A percentile compares a stretch with the other conserved stretches of the same genome.
Evolutionary conservation across 1,139 yeast genomes (phyloP).

Genomic region (Sugiyamaella pinicola): DNA sequence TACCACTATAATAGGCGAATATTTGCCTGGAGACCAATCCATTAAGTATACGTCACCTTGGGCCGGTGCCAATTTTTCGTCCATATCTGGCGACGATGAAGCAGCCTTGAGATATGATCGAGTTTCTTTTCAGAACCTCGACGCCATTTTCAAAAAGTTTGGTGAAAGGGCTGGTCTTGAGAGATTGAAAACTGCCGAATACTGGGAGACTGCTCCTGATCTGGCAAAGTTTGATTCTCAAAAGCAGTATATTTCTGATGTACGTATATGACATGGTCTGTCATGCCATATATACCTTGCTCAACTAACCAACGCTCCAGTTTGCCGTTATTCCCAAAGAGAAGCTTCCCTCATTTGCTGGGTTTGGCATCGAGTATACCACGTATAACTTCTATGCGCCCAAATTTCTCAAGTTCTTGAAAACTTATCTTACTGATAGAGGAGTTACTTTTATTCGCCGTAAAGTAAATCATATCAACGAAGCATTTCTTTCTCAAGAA

Average conservation of each 20-base stretch:
- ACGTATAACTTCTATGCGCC: slow-evolving; percentile 75
- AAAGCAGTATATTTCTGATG: slow-evolving; percentile 28
- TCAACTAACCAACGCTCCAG: slow-evolving; percentile 2
- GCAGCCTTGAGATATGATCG: slow-evolving; percentile 56
- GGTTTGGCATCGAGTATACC: slow-evolving; percentile 55
- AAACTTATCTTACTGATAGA: slow-evolving; percentile 45
- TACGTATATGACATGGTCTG: slow-evolving; percentile 15
- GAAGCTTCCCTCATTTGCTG: slow-evolving; percentile 52
- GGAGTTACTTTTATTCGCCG: slow-evolving; percentile 56
- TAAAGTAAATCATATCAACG: slow-evolving; percentile 54
- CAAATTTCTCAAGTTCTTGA: slow-evolving; percentile 52
- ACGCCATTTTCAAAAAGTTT: slow-evolving; percentile 48
- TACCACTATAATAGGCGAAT: slow-evolving; percentile 63
- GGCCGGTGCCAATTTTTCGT: slow-evolving; percentile 64
- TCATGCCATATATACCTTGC: too few species aligned
- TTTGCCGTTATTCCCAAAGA: slow-evolving; percentile 26
- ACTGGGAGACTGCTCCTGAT: slow-evolving; percentile 47
- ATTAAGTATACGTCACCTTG: slow-evolving; percentile 73
- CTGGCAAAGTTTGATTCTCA: slow-evolving; percentile 22
- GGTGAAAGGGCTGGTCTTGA: slow-evolving; percentile 64
- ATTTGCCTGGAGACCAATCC: slow-evolving; percentile 73
- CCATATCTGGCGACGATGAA: slow-evolving; percentile 61
- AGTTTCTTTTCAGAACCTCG: slow-evolving; percentile 55
- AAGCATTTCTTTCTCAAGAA: slow-evolving; percentile 48
- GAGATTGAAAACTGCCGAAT: slow-evolving; percentile 56